Evolutionary conservation across 106 monocot genomes (phyloP), one percentile per base, ranked within the genome.

Genomic region (Triglochin maritima): DNA sequence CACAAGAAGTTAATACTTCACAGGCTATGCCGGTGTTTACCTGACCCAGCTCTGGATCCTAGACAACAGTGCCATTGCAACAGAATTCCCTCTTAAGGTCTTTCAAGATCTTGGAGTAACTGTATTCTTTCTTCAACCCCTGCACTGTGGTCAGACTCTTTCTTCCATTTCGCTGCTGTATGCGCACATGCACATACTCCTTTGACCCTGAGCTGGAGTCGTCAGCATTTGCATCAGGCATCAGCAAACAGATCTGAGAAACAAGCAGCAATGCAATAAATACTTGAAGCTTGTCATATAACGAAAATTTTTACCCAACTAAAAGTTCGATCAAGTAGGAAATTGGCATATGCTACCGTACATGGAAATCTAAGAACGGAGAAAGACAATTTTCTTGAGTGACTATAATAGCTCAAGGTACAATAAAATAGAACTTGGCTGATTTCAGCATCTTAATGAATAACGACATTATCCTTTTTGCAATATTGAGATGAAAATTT

Each of bases 31-130:
- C 13, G 7, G n/a, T 4, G 7, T 16, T 54, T 79, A 79, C 78
- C 79, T 79, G 80, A 9, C 81, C 81, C 8, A 81, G 68, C 60
- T 76, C 81, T 53, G 81, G 81, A 49, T 81, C 81, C 61, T 76
- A 67, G n/a, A 81, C 81, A 51, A 81, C 81, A n/a, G 76, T 76
- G 67, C 76, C 81, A 72, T 81, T 81, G 76, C 81, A 81, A 68
- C 81, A 81, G 50, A 81, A 81, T 61, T 76, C 81, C 68, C 72
- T 81, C 81, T 81, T 81, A n/a, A 81, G 71, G 60, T 81, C 81
- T 51, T 81, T 81, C 17, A 81, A 68, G 11, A 81, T 81, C 58
- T 81, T 81, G 52, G 65, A 46, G 63, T 81, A 81, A 76, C 81
- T 81, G 58, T 72, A 81, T 14, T 81, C 76, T 53, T 76, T 81